Evolutionary conservation across 352 stramenopile genomes (phyloP).

Genomic region (Pythium brachiatum): DNA sequence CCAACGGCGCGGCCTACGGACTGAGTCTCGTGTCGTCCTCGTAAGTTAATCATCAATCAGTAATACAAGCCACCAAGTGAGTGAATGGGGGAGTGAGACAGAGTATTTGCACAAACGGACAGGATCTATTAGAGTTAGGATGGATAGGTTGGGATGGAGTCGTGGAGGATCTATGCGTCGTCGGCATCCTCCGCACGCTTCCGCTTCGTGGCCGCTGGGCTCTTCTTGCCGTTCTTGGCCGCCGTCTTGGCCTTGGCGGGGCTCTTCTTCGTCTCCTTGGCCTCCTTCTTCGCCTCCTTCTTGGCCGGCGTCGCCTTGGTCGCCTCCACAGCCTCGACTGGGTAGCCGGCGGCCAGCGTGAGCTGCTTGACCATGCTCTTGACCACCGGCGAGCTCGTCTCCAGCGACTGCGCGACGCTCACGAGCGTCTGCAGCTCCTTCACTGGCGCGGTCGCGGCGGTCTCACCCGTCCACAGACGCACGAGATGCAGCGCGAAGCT

Average conservation of each 20-base stretch:
- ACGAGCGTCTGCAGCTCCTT: constrained; percentile 33
- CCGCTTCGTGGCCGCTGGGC: constrained; percentile 21
- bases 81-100: no score
- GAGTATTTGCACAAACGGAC: neutral
- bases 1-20: neutral
- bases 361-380: constrained; percentile 76
- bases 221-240: constrained; percentile 26
- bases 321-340: constrained; percentile 1
- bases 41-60: constrained; percentile 9
- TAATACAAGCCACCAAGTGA: no score
- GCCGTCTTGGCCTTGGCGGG: constrained; percentile 37
- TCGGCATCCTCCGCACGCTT: constrained; percentile 22
- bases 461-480: constrained; percentile 45
- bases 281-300: constrained; percentile 23
- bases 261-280: constrained; percentile 28
- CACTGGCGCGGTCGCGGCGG: constrained; percentile 6
- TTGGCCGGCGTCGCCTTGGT: constrained; percentile 14
- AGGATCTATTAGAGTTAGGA: constrained; percentile 8
- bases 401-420: constrained; percentile 40
- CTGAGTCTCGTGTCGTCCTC: constrained; percentile 1
- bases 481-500: constrained; percentile 66
- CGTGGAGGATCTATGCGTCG: constrained; percentile 16
- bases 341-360: constrained; percentile 24
- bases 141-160: neutral
- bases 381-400: constrained; percentile 61